Evolutionary conservation across 495 filamentous ascomycete species (phyloP), one percentile per base, ranked within the genome.

Genomic region (Achaetomiella virescens): DNA sequence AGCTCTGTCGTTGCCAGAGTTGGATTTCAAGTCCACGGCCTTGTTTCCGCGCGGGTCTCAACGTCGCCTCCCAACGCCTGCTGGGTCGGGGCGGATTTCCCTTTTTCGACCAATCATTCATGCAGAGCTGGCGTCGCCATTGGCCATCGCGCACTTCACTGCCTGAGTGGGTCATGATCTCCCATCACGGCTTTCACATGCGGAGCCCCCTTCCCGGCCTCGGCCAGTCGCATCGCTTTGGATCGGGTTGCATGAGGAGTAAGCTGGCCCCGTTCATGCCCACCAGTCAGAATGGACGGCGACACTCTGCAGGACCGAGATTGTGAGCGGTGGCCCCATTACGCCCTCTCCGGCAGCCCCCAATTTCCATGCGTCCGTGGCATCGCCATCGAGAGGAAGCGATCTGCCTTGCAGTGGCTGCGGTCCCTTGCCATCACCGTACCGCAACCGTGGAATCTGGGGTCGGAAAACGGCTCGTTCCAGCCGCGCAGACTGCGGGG

Each of bases 121-220:
- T n/a, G 18, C 14, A 8, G 27, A 3, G 1, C 15, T 25, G 18
- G 21, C 49, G 35, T 14, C 21, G 15, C 33, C 11, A 8, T 42
- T 25, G 49, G 49, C 24, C 49, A n/a, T n/a, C 27, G 9, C 27
- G 27, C 27, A 31, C 27, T 31, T 9, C 50, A 44, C 50, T 2
- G n/a, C 2, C 3, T 9, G 17, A 36, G 50, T 40, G 50, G 50
- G 40, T 17, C 50, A 18, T 12, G 27, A 44, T 35, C 18, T 36
- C 11, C n/a, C 50, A 35, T 36, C 25, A 6, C 35, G 22, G 12
- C 25, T 45, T 53, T 45, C 29, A 45, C 40, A 53, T 53, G 50
- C 24, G 41, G 29, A 43, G 8, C 17, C 27, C 3, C 17, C 2
- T 3, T 11, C 17, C 8, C 12, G 48, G 24, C 37, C 48, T 41